phyloP scores from a whole-genome alignment of 495 filamentous ascomycete species.

The Tuber calosporum region DNA sequence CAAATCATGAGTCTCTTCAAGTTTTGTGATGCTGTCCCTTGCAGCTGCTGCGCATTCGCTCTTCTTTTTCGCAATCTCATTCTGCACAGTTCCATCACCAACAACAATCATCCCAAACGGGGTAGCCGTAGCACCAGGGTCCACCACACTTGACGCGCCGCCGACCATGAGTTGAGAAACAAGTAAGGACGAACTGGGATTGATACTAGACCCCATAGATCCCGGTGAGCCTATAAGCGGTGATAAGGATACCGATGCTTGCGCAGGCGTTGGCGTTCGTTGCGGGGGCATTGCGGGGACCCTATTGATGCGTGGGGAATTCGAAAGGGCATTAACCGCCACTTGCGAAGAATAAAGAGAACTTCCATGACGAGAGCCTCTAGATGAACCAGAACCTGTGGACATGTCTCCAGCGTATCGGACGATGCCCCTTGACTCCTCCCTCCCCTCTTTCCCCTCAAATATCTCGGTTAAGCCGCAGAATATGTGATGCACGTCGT shows the following conservation, averaged over 20 bases:
- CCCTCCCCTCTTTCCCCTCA: constrained; percentile 11
- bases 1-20: constrained; percentile 14
- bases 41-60: constrained; percentile 21
- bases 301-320: constrained; percentile 24
- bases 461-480: constrained; percentile 20
- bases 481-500: constrained; percentile 6
- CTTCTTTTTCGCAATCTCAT: constrained; percentile 21
- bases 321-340: constrained; percentile 17
- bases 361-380: constrained; percentile 31
- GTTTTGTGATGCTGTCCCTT: constrained; percentile 18
- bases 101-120: constrained; percentile 37
- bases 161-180: constrained; percentile 31
- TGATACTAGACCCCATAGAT: constrained; percentile 6
- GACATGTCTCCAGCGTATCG: constrained; percentile 38
- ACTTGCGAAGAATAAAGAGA: constrained; percentile 15
- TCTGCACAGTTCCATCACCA: constrained; percentile 25
- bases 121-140: constrained; percentile 10
- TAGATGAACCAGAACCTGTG: constrained; percentile 32
- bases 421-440: constrained; percentile 14
- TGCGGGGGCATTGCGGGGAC: constrained; percentile 15
- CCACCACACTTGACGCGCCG: constrained; percentile 9
- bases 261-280: constrained; percentile 13
- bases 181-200: constrained; percentile 19
- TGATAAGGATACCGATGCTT: constrained; percentile 12
- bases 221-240: constrained; percentile 2